phyloP scores from a whole-genome alignment of 441 rosid species.

The Croton laevigatus region DNA sequence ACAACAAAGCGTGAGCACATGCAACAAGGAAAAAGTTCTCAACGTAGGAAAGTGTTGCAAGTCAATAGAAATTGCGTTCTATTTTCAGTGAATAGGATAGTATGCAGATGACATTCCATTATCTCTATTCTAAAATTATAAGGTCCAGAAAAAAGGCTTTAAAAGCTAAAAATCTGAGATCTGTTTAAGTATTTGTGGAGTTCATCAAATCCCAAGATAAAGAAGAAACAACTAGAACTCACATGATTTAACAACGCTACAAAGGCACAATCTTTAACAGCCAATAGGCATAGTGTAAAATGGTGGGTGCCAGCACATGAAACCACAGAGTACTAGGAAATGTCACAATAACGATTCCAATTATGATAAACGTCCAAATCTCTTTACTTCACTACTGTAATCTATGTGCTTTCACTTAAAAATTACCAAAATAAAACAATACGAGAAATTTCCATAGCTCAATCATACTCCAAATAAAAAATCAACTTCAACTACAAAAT shows the following conservation, averaged over 20 bases:
- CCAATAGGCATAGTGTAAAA: background rate
- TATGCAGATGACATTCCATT: background rate
- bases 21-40: background rate
- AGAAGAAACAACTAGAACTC: background rate
- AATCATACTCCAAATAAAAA: background rate
- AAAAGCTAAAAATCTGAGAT: background rate
- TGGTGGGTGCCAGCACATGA: background rate
- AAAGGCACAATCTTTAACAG: background rate
- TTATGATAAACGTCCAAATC: conserved; percentile 8
- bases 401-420: conserved; percentile 8
- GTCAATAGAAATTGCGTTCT: background rate
- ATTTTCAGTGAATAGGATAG: background rate
- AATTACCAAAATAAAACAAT: background rate
- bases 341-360: background rate
- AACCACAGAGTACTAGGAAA: background rate
- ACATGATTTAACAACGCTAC: background rate
- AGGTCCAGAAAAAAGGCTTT: background rate
- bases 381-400: background rate
- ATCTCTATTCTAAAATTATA: background rate
- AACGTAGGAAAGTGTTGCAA: background rate
- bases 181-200: background rate
- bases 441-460: conserved; percentile 11
- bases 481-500: too few species aligned
- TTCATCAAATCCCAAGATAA: background rate
- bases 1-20: background rate